Conservation (phyloP, 2,329 filamentous ascomycete species). For the Curvularia verruculosa region DNA sequence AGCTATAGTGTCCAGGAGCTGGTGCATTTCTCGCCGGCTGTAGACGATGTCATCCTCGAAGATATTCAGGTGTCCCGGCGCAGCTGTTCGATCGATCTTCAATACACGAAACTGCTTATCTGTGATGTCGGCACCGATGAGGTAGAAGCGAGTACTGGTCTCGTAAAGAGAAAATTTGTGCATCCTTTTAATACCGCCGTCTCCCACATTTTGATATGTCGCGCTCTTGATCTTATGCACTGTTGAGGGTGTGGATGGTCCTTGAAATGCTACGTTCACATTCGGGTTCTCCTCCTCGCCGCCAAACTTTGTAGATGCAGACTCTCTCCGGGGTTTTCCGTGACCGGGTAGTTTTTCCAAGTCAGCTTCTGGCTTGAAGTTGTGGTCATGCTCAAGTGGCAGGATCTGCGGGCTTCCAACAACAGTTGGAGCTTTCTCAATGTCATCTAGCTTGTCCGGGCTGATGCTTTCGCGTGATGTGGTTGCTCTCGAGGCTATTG, state of each 20-base stretch:
- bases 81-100: constrained; percentile 90
- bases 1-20: constrained; percentile 91
- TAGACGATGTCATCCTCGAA: constrained; percentile 96
- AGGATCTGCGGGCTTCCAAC: constrained; percentile 31
- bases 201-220: constrained; percentile 52
- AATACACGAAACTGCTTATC: constrained; percentile 88
- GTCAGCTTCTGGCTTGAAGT: constrained; percentile 42
- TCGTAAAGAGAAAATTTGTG: constrained; percentile 98
- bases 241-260: constrained; percentile 48
- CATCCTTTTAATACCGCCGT: constrained; percentile 64
- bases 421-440: constrained; percentile 36
- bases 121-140: constrained; percentile 89
- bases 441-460: constrained; percentile 34
- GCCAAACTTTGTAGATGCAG: constrained; percentile 44
- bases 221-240: constrained; percentile 48
- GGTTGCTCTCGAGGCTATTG: constrained; percentile 28
- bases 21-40: constrained; percentile 87
- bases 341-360: constrained; percentile 36
- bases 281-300: constrained; percentile 52
- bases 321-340: constrained; percentile 38
- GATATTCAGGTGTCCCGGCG: constrained; percentile 78
- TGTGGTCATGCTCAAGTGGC: constrained; percentile 34
- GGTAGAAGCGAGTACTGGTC: constrained; percentile 89
- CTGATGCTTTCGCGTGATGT: constrained; percentile 34
- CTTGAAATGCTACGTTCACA: constrained; percentile 47